Evolutionary conservation across 306 rosid genomes (phyloP), one percentile per base, ranked within the genome.

Genomic region (Rosa persica): DNA sequence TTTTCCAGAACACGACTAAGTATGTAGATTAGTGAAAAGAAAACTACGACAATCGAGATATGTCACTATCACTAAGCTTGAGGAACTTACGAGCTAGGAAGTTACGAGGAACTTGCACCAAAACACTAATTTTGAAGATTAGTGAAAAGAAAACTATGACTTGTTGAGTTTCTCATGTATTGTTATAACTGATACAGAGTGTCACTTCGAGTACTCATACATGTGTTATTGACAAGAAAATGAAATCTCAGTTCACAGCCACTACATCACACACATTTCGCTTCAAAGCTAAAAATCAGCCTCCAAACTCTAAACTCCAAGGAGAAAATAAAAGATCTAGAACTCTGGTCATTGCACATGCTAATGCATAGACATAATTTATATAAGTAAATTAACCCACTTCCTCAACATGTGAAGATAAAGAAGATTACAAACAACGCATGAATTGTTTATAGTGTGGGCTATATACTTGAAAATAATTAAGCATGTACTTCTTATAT

Each of bases 371-470:
- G 6, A 25, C 23, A 46, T 47, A 27, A 22, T 22, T 15, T 39
- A 25, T 58, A 42, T 23, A 4, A 58, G 8, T 25, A 42, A 43
- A 43, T 30, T 30, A 73, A 12, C 40, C 57, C 57, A 42, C 65
- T 19, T 51, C 70, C 15, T 74, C 57, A 23, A 25, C 70, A 75
- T 52, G 34, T 58, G 78, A 60, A 75, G 69, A 60, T 15, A 43
- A 42, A 74, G 19, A 54, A 5, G 20, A 15, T 66, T 38, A 66
- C n/a, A 17, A 65, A 65, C 70, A 66, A 1, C 11, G 6, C 6
- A 3, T 13, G 15, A 13, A 17, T 13, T 69, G 19, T 22, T 51
- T 5, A 6, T 19, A 36, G 0, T 19, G 19, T 54, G 34, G 48
- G 30, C 47, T 12, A 3, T 72, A 12, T 52, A 34, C 11, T 13